Base-by-base conservation (phyloP, 768 basidiomycete genomes). In the Leucogyrophana mollusca region DNA sequence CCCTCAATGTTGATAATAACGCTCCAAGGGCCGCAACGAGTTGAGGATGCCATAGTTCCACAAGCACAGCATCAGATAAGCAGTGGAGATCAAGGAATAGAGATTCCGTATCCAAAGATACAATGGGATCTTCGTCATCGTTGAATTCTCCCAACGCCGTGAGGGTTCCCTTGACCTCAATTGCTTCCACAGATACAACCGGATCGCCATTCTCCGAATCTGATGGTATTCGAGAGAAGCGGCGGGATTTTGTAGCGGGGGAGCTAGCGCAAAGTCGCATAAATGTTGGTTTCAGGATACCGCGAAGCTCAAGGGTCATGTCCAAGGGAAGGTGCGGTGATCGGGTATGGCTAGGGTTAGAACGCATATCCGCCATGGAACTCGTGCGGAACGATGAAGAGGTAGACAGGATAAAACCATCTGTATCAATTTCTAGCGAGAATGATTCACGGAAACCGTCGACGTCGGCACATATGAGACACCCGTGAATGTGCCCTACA, bases 1-100 rank as follows among this genome's bases (percentile, higher is more conserved):
- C 54, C 24, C 37, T 73, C 17, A 73, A 38, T 16, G 69, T 54
- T 3, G 72, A 68, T 34, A 83, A 52, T 35, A 89, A 54, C 39
- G 74, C 70, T 16, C 73, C 70, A n/a, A 88, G 55, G 4, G 76
- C 70, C 30, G 73, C 69, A 47, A 87, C 64, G 25, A 80, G 80
- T 34, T 72, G 69, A 4, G 77, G 77, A 35, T 84, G 77, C 83
- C 85, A 89, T 4, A 90, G 65, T 56, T 90, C 82, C 40, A 85
- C 48, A 37, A 77, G 74, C n/a, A 86, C 61, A 7, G 74, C 75
- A 52, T 87, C 85, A 9, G 80, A 69, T 3, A 73, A 72, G 32
- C 73, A 62, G 45, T 74, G 72, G 16, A 82, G 55, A 37, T 81
- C 72, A 2, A 76, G 53, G 48, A 75, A 66, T 18, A 67, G 46